These are phyloP conservation scores for Glycine soja DNA, from an alignment of 306 rosid species.

Conservation along the genomic window DNA sequence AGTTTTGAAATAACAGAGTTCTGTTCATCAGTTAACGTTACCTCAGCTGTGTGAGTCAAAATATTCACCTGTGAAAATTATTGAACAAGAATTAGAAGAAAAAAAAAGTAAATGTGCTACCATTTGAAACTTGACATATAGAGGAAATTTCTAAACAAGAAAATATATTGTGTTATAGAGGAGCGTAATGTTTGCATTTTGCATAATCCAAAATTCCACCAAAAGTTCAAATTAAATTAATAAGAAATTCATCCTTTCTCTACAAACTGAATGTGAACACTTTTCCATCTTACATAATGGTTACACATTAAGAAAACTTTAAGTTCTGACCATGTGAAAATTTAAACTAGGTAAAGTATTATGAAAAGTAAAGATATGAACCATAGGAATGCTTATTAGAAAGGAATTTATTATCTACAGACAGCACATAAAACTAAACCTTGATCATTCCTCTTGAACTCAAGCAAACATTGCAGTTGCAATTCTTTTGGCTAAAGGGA, in stretches of 20 bases:
- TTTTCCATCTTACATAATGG: too few species aligned
- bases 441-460: conserved; percentile 59
- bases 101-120: neutral
- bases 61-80: conserved; percentile 67
- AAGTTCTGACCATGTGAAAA: too few species aligned
- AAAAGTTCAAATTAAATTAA: too few species aligned
- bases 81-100: neutral
- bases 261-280: too few species aligned
- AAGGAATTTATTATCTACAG: neutral
- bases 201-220: too few species aligned
- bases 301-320: too few species aligned
- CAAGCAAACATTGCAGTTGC: conserved; percentile 82
- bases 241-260: too few species aligned
- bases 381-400: neutral
- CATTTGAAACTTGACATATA: neutral
- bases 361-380: too few species aligned
- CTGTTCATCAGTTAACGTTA: conserved; percentile 49
- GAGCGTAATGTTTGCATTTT: neutral
- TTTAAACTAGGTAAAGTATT: too few species aligned
- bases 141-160: neutral
- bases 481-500: conserved; percentile 65
- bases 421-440: conserved; percentile 50
- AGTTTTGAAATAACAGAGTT: conserved; percentile 50
- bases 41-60: conserved; percentile 71
- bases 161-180: neutral